Conservation (phyloP, 441 rosid species). For the Croton setiger region DNA sequence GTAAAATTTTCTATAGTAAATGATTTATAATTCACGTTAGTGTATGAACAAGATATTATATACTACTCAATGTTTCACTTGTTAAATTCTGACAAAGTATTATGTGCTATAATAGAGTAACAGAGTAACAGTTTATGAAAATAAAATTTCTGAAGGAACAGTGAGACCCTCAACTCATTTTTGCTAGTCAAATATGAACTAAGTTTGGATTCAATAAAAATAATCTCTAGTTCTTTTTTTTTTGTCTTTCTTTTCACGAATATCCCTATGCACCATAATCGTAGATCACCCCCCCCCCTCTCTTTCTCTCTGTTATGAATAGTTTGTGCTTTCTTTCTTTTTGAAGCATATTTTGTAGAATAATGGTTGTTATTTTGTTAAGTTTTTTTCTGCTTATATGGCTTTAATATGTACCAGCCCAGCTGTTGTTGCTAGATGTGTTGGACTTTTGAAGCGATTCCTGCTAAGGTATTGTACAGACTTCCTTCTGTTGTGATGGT, state of each 20-base stretch:
- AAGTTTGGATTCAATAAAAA: neutral
- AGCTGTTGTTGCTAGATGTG: conserved; percentile 94
- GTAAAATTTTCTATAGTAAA: too few relatives aligned
- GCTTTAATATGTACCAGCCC: conserved; percentile 65
- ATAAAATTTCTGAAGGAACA: neutral
- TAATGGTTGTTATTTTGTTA: conserved; percentile 10
- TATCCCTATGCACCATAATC: neutral
- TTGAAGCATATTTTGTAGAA: conserved; percentile 1
- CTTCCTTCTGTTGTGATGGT: conserved; percentile 20
- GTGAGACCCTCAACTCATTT: neutral
- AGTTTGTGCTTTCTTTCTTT: conserved; percentile 6
- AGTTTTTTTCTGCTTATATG: conserved; percentile 28
- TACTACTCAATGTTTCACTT: too few relatives aligned
- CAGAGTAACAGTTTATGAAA: neutral
- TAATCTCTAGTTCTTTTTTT: neutral
- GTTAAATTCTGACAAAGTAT: too few relatives aligned
- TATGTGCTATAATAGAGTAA: too few relatives aligned
- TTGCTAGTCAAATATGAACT: neutral
- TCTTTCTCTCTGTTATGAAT: neutral
- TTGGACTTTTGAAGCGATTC: conserved; percentile 86
- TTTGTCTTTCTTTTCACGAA: neutral
- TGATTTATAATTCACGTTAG: too few relatives aligned
- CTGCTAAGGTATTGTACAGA: conserved; percentile 61
- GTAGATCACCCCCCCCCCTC: neutral
- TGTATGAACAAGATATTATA: too few relatives aligned